Conservation (phyloP, 129 eudicot species). For the Pittosporum tobira region DNA sequence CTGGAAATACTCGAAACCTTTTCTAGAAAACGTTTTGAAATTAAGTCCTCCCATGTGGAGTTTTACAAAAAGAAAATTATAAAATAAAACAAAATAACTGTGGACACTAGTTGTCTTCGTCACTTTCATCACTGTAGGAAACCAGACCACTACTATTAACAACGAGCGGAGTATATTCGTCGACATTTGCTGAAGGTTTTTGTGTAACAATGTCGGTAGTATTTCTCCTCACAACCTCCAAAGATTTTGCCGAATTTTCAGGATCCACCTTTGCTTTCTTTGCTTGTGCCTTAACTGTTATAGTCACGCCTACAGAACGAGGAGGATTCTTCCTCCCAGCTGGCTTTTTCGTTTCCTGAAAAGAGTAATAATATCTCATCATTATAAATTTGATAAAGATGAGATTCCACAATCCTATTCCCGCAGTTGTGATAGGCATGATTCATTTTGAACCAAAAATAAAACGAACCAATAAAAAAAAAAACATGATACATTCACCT, state of each 20-base stretch:
- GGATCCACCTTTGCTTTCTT: conserved; percentile 49
- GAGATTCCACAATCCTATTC: too few species aligned
- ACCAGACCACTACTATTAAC: conserved; percentile 41
- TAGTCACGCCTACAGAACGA: conserved; percentile 41
- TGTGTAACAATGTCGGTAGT: conserved; percentile 1
- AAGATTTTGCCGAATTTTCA: conserved; percentile 21
- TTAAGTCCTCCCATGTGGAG: background rate
- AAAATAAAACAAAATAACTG: background rate
- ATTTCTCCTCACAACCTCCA: background rate
- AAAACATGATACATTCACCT: too few species aligned
- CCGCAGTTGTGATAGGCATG: too few species aligned
- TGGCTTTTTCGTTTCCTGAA: conserved; percentile 35
- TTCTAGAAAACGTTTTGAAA: background rate
- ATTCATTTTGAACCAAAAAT: too few species aligned
- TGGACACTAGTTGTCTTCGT: conserved; percentile 24
- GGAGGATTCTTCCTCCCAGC: conserved; percentile 44
- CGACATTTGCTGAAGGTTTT: background rate
- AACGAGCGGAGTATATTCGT: conserved; percentile 1
- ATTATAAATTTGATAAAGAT: background rate
- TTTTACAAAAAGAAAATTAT: background rate
- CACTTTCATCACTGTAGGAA: conserved; percentile 82
- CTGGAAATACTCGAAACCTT: too few species aligned
- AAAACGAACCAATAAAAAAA: too few species aligned
- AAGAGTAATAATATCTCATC: background rate
- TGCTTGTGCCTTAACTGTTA: conserved; percentile 73